Evolutionary conservation across 345 rosid species (phyloP).

Genomic region (Hypericum androsaemum): DNA sequence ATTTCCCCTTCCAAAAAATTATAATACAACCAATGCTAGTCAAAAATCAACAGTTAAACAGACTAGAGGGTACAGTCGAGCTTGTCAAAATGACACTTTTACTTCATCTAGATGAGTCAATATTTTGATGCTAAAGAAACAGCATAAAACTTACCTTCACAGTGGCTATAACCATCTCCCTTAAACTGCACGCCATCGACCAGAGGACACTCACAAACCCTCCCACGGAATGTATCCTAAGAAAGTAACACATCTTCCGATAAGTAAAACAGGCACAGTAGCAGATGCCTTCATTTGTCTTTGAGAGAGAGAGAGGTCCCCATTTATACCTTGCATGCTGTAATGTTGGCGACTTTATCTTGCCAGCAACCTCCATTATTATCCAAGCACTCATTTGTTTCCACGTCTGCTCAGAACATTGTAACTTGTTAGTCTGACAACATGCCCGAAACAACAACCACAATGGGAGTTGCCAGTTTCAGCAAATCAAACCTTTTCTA

Average conservation of each 20-base stretch:
- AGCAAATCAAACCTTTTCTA: background rate
- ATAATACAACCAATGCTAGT: too few species aligned
- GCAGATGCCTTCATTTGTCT: background rate
- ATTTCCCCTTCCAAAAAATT: too few species aligned
- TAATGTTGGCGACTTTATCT: slow-evolving; percentile 65
- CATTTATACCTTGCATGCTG: slow-evolving; percentile 82
- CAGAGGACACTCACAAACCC: slow-evolving; percentile 81
- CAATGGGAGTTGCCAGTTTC: background rate
- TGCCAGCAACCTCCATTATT: slow-evolving; percentile 95
- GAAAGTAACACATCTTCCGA: background rate
- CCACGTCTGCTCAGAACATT: slow-evolving; percentile 53
- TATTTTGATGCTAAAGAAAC: background rate
- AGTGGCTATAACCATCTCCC: slow-evolving; percentile 91
- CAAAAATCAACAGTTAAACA: too few species aligned
- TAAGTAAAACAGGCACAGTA: background rate
- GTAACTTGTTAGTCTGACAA: background rate
- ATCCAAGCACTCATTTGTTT: slow-evolving; percentile 91
- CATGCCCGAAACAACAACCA: slow-evolving; percentile 3
- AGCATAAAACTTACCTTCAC: slow-evolving; percentile 57
- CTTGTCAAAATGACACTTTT: too few species aligned
- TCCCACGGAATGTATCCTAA: slow-evolving; percentile 97
- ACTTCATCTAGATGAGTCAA: background rate
- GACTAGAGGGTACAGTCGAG: too few species aligned
- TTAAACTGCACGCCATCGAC: slow-evolving; percentile 91
- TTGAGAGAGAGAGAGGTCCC: background rate